Evolutionary conservation across 2,329 filamentous ascomycete species (phyloP), one percentile per base, ranked within the genome.

Genomic region (Trichoderma sp.): DNA sequence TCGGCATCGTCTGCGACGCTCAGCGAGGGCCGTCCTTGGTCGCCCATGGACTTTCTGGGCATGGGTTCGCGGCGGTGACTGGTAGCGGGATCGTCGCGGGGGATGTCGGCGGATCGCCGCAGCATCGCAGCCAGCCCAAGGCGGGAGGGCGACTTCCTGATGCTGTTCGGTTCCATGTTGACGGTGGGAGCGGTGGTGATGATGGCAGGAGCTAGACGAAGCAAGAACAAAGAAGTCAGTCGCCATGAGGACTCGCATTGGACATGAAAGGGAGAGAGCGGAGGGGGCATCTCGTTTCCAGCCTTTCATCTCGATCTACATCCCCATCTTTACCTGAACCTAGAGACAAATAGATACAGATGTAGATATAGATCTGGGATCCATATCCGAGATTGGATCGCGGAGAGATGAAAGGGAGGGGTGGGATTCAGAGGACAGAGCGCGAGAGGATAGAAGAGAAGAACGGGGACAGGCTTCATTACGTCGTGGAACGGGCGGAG

Each of bases 161-260:
- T 75, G 58, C 75, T 70, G 43, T 81, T 71, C 21, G 86, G 74
- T 59, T 90, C 85, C 69, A 88, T 85, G 9, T 93, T 95, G 69
- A 88, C 85, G 9, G 93, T 95, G 10, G 95, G 93, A 17, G 93
- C 91, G 12, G 94, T 98, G 57, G 91, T 97, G 76, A 98, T 95
- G 74, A 98, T 98, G 70, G 86, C 82, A 55, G 87, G 86, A 68
- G 86, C 86, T 89, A 71, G 52, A 68, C 70, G 48, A 30, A 52
- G 44, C 55, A 63, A 70, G 63, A 70, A 47, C 26, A 54, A 50
- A 58, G 62, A 54, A 63, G 66, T 71, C 70, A 75, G 76, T 63
- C 67, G 69, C 71, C 63, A 76, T 65, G 30, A 41, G 50, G 58
- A 62, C 61, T 61, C 21, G 52, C 26, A 17, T 24, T 24, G 26